Conservation (phyloP, 2,329 filamentous ascomycete species). For the Neonectria faginata region DNA sequence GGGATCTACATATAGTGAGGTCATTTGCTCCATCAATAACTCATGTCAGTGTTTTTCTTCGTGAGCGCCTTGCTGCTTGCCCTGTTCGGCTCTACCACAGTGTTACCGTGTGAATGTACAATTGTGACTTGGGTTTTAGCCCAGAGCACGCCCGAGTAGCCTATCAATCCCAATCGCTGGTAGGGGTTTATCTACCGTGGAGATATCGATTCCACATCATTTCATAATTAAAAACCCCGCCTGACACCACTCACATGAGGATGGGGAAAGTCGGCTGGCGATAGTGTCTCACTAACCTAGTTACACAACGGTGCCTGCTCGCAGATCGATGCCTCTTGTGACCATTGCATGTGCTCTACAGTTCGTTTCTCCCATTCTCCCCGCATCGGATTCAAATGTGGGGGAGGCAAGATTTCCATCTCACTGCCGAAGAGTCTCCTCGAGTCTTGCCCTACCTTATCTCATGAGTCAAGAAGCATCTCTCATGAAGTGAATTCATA, state of each 20-base stretch:
- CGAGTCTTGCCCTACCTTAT: not conserved
- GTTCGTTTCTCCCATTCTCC: not conserved
- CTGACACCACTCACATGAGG: conserved; percentile 7
- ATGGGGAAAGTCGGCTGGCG: not conserved
- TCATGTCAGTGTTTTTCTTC: conserved; percentile 1
- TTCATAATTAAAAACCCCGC: not conserved
- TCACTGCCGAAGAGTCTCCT: not conserved
- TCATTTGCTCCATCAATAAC: conserved; percentile 31
- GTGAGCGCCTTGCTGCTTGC: conserved; percentile 1
- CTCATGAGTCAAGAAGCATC: conserved; percentile 3
- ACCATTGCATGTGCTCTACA: not conserved
- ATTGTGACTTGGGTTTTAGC: no score
- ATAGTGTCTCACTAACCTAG: conserved; percentile 1
- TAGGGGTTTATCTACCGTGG: not conserved
- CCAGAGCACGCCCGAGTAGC: not conserved
- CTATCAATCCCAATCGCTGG: conserved; percentile 4
- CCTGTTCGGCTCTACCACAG: not conserved
- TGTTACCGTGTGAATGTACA: not conserved
- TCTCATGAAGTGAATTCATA: not conserved
- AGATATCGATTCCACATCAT: not conserved
- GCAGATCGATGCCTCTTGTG: conserved; percentile 6
- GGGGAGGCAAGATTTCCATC: conserved; percentile 8
- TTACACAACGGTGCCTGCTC: conserved; percentile 4
- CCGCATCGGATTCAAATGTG: conserved; percentile 8
- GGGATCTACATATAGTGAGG: conserved; percentile 36